Conservation (phyloP, 2,329 filamentous ascomycete genomes). For the Acephala macrosclerotiorum region DNA sequence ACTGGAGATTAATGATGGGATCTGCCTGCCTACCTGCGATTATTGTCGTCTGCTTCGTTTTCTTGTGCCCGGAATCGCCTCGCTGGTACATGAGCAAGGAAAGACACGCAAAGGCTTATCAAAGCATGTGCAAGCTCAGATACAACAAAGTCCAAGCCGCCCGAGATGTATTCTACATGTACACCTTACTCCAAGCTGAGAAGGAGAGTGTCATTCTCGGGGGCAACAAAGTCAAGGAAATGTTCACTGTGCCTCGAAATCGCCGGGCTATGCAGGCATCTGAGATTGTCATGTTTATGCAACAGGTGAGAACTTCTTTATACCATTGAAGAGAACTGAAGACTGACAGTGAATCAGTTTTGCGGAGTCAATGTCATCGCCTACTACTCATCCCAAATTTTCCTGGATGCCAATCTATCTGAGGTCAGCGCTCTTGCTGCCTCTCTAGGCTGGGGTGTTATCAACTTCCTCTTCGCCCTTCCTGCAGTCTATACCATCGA, state of each 20-base stretch:
- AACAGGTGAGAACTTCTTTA: conserved; percentile 54
- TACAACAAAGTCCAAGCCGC: conserved; percentile 61
- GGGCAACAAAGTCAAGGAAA: conserved; percentile 49
- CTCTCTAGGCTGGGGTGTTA: conserved; percentile 68
- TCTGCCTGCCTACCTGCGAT: conserved; percentile 68
- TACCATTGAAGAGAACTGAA: neutral
- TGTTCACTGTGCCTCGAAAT: conserved; percentile 67
- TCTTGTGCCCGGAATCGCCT: conserved; percentile 54
- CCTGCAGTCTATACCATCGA: conserved; percentile 73
- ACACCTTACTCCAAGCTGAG: conserved; percentile 55
- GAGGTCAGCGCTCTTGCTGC: conserved; percentile 61
- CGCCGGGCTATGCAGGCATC: conserved; percentile 66
- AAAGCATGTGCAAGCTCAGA: conserved; percentile 50
- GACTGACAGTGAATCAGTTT: conserved; percentile 1
- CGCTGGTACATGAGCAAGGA: conserved; percentile 59
- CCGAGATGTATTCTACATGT: conserved; percentile 63
- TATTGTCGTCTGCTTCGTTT: conserved; percentile 57
- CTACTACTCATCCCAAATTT: conserved; percentile 69
- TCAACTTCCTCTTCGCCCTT: conserved; percentile 71
- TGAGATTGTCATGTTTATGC: conserved; percentile 72
- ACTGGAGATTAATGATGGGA: conserved; percentile 73
- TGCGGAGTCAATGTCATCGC: conserved; percentile 63
- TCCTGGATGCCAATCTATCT: conserved; percentile 60
- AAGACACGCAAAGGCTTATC: conserved; percentile 55
- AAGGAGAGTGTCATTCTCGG: conserved; percentile 55